Evolutionary conservation across 2,329 filamentous ascomycete species (phyloP), one percentile per base, ranked within the genome.

Genomic region (Iodosphaeria phyllophila): DNA sequence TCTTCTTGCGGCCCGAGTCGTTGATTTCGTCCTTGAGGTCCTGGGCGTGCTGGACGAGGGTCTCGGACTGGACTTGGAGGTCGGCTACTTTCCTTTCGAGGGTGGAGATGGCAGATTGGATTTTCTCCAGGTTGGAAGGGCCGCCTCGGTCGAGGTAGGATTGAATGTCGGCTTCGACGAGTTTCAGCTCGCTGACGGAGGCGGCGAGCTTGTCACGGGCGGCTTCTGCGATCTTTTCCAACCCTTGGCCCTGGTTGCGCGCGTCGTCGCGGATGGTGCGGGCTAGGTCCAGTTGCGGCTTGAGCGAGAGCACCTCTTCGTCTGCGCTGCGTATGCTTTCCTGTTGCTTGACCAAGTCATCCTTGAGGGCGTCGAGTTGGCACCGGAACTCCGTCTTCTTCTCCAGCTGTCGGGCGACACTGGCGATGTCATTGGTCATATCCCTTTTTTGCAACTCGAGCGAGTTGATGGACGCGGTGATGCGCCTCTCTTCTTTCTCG

Each of bases 361-460:
- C 65, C 39, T 72, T 80, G 35, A 79, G 63, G 28, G 76, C 65
- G 30, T 80, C 69, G 16, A 95, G 69, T 32, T 83, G 77, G 20
- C 56, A 54, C 32, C 69, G 57, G 13, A 92, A 56, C 21, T 66
- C 63, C 19, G 64, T 61, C 53, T 84, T 92, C 49, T 79, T 82
- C 44, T 91, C 82, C 14, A 95, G 58, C 38, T 84, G 72, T 30
- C 75, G 73, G 23, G 64, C 60, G 2, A 76, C 69, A 26, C 64
- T 66, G 36, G 63, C 73, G 25, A 93, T 59, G 34, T 76, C 76
- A 41, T 74, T 75, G 31, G 64, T 68, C 20, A 78, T 54, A 46
- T 91, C 77, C 39, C 77, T 74, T 30, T 72, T 62, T 41, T 89
- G 73, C 4, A 89, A 58, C 47, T 93, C 82, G 14, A 91, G 56